Base-by-base conservation (phyloP, 352 stramenopile species). In the Phytophthora multivora region DNA sequence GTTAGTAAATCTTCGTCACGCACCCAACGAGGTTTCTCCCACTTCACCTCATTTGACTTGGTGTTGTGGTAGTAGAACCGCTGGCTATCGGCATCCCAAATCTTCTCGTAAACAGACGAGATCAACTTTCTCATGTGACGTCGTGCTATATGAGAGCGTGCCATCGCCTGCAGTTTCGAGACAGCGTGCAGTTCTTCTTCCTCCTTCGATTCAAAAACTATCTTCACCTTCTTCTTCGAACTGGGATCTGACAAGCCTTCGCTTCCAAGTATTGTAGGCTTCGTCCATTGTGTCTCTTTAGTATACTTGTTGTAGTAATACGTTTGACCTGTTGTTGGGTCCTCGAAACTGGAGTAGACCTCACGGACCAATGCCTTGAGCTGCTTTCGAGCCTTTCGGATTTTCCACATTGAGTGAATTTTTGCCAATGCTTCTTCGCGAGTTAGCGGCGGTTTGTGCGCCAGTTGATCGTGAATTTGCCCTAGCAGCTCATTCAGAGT, bases 61-160 rank as follows among this genome's bases (percentile, higher is more conserved):
- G 77, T 90, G 63, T 95, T 95, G 62, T 90, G 85, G 45, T 92
- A 95, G 71, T 91, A 95, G 46, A 89, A 93, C 0, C 75, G 72
- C 19, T 66, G 50, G 2, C 66, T 68, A 5, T 33, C 23, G 8
- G 26, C 41, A 57, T 93, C 82, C 80, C 80, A 93, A 54, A 93
- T 90, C 61, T 91, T 93, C 49, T 91, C 78, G 55, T 93, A 93
- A 12, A 91, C 63, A 11, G 73, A 87, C 18, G 82, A 93, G 15
- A 91, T 79, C 40, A 90, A 35, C 16, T 51, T 68, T 15, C 80
- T 82, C 50, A 93, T 65, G 28, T 83, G 71, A 5, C 53, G 45
- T n/a, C 82, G 72, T 3, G 85, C 82, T 7, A 53, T 43, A 51
- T 86, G 80, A n/a, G 71, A 55, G 1, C 82, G 79, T 8, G 61